phyloP scores from a whole-genome alignment of 306 rosid genomes.

The Cicer pinnatifidum region DNA sequence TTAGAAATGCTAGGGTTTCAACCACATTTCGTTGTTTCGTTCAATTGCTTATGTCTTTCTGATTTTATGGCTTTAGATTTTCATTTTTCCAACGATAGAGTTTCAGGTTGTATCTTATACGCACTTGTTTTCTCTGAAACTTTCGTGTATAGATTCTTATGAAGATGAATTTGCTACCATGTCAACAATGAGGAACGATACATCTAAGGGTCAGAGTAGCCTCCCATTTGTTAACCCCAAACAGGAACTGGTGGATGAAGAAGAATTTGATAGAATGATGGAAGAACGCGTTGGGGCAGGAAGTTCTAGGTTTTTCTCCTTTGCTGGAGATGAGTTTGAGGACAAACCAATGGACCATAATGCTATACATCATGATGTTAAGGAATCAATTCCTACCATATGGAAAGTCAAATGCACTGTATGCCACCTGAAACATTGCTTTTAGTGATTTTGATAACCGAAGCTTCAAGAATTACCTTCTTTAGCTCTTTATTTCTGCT shows the following conservation, averaged over 20 bases:
- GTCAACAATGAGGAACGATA: conserved; percentile 46
- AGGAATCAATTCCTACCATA: conserved; percentile 59
- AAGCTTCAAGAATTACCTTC: background rate
- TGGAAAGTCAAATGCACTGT: conserved; percentile 99
- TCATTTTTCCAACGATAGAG: background rate
- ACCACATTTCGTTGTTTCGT: conserved; percentile 33
- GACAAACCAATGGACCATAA: conserved; percentile 56
- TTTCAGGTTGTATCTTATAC: background rate
- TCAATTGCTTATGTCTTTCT: background rate
- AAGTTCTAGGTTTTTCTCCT: conserved; percentile 48
- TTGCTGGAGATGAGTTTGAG: conserved; percentile 73
- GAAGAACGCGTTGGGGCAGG: conserved; percentile 61
- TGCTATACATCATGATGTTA: conserved; percentile 44
- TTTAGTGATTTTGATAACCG: conserved; percentile 1
- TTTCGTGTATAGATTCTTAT: conserved; percentile 52
- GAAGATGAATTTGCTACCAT: conserved; percentile 58
- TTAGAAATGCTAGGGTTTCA: conserved; percentile 45
- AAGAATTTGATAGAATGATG: conserved; percentile 77
- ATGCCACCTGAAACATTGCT: conserved; percentile 40
- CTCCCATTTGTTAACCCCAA: conserved; percentile 61
- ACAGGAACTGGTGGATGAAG: conserved; percentile 80
- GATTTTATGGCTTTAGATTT: conserved; percentile 10
- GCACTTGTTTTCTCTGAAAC: background rate
- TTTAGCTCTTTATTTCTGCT: background rate
- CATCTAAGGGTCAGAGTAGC: conserved; percentile 51